Evolutionary conservation across 768 basidiomycete genomes (phyloP), one percentile per base, ranked within the genome.

Genomic region (Phaffia tasmanica): DNA sequence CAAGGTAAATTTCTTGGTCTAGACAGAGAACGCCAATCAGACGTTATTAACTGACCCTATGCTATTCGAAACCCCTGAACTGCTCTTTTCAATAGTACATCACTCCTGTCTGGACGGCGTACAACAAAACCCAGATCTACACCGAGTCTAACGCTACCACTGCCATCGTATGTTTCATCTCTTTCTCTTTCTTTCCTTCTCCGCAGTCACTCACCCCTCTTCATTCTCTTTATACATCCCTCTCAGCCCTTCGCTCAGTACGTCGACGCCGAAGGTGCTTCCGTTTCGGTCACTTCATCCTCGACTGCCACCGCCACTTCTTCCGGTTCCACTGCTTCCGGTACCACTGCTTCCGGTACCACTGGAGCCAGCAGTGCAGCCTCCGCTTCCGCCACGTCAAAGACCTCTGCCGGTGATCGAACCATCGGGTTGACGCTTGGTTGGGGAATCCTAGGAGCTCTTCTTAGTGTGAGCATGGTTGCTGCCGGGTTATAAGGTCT

Each of bases 61-160:
- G n/a, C 35, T 5, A 42, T 11, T 5, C 35, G 11, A 42, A 42
- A 5, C 35, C n/a, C n/a, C 35, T 11, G 35, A 42, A 42, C 35
- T 42, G 4, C 11, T 42, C 35, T 11, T 42, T 11, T 11, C 11
- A 42, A 42, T 11, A 42, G 59, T 61, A 61, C 59, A 27, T 61
- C 23, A 27, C 23, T 16, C 59, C 59, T 18, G 30, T 61, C 23
- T 61, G 59, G 59, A 49, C 59, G 19, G 59, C 59, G 23, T 42
- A 61, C 35, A 61, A 61, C 59, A 29, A 48, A 25, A 49, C 59
- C 23, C 46, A 61, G 46, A 49, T 61, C 18, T 61, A 61, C 46
- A 2, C 25, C 47, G 59, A 61, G 59, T 25, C 47, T 2, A 61
- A 61, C 23, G 59, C 35, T 18, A 61, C 59, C 32, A 18, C 16